Evolutionary conservation across 495 filamentous ascomycete species (phyloP), one percentile per base, ranked within the genome.

Genomic region (Penicillium paradoxum): DNA sequence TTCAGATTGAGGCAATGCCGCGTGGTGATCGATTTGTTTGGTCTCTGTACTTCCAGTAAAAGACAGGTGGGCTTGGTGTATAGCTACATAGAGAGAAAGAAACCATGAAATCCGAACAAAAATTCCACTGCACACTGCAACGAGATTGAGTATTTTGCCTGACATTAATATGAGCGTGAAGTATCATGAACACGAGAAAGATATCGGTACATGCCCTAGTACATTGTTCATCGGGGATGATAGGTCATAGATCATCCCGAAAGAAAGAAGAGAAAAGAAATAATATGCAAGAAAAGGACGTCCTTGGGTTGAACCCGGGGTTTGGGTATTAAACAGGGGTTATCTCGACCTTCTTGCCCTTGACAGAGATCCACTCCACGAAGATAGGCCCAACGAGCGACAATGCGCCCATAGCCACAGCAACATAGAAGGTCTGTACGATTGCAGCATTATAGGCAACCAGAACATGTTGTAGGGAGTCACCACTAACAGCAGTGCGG

Each of bases 291-390:
- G 44, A 60, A 27, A 57, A 34, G 29, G 8, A 30, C 33, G 10
- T 11, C 4, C 13, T 4, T 24, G 9, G 21, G 14, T 15, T 21
- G n/a, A 6, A 18, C 11, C 15, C 7, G n/a, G 17, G n/a, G n/a
- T n/a, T n/a, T n/a, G n/a, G n/a, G n/a, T n/a, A n/a, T 58, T 43
- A 68, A 21, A 75, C 83, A 40, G 77, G 70, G 9, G 68, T 73
- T 60, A 78, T 71, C 64, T 88, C 85, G 47, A 90, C 74, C 53
- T 87, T 87, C 81, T 88, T 91, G 2, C 87, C 89, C 75, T 91
- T 92, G 17, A 96, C 88, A 36, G 79, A 86, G 59, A 79, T 81
- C 91, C 90, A 95, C 69, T 93, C 82, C 8, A 91, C 73, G 5
- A 77, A 70, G 2, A 78, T 57, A 2, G 78, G 73, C 1, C 83